Evolutionary conservation across 2,329 filamentous ascomycete genomes (phyloP), one percentile per base, ranked within the genome.

Genomic region (Beauveria scarabaeidicola): DNA sequence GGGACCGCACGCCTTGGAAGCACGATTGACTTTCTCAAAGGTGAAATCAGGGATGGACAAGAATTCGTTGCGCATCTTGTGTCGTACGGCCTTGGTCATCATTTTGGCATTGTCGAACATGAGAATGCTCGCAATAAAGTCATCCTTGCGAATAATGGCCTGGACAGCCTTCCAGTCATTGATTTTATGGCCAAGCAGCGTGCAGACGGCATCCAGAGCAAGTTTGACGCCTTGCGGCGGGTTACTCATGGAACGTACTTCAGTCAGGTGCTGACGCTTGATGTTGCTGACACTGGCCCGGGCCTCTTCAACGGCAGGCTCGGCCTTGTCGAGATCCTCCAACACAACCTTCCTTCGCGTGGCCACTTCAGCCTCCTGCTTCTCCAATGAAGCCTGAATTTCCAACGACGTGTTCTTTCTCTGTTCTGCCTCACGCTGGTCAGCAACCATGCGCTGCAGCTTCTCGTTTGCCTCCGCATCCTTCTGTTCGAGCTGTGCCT

Each of bases 211-310:
- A 70, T 97, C 93, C 61, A 99, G 81, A 2, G 94, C 91, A 66
- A 97, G 84, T 69, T 91, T 88, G 66, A 99, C 95, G 79, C 91
- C 91, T 66, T 86, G 81, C 9, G 94, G 94, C 7, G 94, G 94
- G 68, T 91, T 95, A 65, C 87, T 86, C 94, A 99, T 97, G 64
- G 93, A 96, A 70, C 94, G 86, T 54, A 99, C 93, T 85, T 99
- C 94, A 13, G 92, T 97, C 64, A 99, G 81, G 73, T 99, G 94
- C 72, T 96, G 91, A 70, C 89, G 86, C 79, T 97, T 99, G 78
- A 99, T 99, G 78, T 95, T 97, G 78, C 90, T 94, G 73, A 99
- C 95, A 75, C 92, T 97, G 72, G 91, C 90, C 77, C 94, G 90
- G 52, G 94, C 94, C 73, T 96, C 91, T 63, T 89, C 77, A 58